These are phyloP conservation scores for Maudiozyma humilis DNA, from an alignment of 1,139 yeast genomes.

Conservation along the genomic window DNA sequence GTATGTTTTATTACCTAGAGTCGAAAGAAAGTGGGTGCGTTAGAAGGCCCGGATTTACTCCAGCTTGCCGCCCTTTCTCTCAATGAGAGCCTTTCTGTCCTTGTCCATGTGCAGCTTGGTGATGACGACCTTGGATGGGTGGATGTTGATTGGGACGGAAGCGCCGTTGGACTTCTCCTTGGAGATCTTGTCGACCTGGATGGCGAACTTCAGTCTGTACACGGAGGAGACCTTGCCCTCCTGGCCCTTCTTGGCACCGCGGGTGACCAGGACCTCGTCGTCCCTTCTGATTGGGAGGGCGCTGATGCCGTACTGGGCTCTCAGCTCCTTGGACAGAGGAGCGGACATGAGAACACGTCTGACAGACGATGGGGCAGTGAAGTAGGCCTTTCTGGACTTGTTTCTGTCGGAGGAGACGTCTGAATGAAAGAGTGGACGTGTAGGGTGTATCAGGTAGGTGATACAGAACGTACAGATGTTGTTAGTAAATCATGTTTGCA, in stretches of 20 bases:
- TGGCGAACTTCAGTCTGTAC: conserved; percentile 96
- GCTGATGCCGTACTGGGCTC: conserved; percentile 93
- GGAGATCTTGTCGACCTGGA: conserved; percentile 95
- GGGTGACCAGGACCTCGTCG: conserved; percentile 90
- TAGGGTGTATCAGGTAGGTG: too few relatives aligned
- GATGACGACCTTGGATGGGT: conserved; percentile 98
- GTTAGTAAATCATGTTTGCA: too few relatives aligned
- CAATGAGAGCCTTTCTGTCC: conserved; percentile 97
- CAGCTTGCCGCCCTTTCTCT: conserved; percentile 83
- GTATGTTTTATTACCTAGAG: too few relatives aligned
- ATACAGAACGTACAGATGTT: too few relatives aligned
- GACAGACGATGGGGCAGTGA: conserved; percentile 93
- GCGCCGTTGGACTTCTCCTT: conserved; percentile 98
- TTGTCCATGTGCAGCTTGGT: conserved; percentile 97
- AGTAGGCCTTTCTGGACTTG: conserved; percentile 99
- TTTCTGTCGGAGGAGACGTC: conserved; percentile 99
- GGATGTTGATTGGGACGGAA: conserved; percentile 93
- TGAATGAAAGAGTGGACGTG: conserved; percentile 22
- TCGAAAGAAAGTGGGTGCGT: neutral
- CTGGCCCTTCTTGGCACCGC: conserved; percentile 99
- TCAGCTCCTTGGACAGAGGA: conserved; percentile 98
- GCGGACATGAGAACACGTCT: conserved; percentile 96
- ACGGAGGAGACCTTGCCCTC: conserved; percentile 98
- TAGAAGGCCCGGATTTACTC: conserved; percentile 49
- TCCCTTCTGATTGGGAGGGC: conserved; percentile 97